Evolutionary conservation across 2,329 filamentous ascomycete species (phyloP), one percentile per base, ranked within the genome.

Genomic region (Hypoxylon sp.): DNA sequence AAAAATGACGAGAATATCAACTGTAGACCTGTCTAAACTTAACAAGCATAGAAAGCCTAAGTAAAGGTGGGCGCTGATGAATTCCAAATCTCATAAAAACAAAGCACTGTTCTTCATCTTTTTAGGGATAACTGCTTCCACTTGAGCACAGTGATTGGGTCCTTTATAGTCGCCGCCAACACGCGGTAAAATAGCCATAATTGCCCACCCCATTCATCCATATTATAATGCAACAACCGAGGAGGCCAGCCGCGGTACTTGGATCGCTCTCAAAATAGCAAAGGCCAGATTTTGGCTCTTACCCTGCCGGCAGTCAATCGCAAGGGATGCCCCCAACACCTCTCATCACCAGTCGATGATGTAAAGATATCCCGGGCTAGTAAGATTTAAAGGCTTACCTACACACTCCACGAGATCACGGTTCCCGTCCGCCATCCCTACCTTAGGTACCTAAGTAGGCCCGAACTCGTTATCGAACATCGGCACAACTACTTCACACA

Each of bases 401-500:
- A 32, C 30, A 32, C 30, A 32, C 30, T 10, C 30, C 7, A 17
- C 2, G 34, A 39, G 34, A 17, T 39, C 61, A 11, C 37, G 34
- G 30, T n/a, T 59, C 30, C 13, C 20, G 20, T 46, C 20, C 43
- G 20, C 2, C 43, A 46, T 17, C 22, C n/a, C 30, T 24, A n/a
- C n/a, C n/a, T n/a, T n/a, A n/a, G n/a, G n/a, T n/a, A n/a, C n/a
- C n/a, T 15, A 8, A 24, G n/a, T 26, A 53, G 6, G 41, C 13
- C 37, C n/a, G 28, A 54, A 57, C 19, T 3, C 13, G 17, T n/a
- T n/a, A 39, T 3, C 2, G 39, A 56, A 49, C 26, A 44, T 20
- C 19, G 54, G 84, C 85, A 90, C 8, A 15, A 11, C 3, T n/a
- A 39, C 87, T 48, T 48, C 20, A 60, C 60, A 71, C 50, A n/a